Conservation (phyloP, 176 grass and related monocot species). For the Echinochloa phyllopogon region DNA sequence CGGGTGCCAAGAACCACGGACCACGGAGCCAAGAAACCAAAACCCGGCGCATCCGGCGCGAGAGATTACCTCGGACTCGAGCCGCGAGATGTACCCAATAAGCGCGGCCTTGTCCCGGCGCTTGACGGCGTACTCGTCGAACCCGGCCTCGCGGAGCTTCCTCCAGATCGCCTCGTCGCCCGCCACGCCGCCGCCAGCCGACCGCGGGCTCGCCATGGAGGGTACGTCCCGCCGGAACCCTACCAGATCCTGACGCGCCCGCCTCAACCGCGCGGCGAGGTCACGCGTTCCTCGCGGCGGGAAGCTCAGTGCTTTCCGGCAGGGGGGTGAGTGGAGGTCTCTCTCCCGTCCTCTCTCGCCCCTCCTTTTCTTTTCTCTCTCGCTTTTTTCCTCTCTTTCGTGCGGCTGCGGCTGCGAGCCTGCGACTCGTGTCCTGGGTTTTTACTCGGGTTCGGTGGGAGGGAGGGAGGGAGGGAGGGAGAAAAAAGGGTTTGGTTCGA, state of each 20-base stretch:
- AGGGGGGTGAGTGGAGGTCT: constrained; percentile 49
- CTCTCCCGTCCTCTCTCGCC: background rate
- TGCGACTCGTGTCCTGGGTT: background rate
- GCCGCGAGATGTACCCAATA: constrained; percentile 68
- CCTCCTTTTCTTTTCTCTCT: background rate
- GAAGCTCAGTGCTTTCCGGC: constrained; percentile 39
- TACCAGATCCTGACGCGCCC: constrained; percentile 49
- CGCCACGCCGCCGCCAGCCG: background rate
- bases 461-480: background rate
- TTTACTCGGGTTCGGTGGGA: constrained; percentile 37
- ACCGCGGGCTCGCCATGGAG: constrained; percentile 84
- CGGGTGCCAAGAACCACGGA: constrained; percentile 3
- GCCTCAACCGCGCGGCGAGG: background rate
- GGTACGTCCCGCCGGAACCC: constrained; percentile 46
- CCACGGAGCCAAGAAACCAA: constrained; percentile 24
- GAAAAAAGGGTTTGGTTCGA: constrained; percentile 17
- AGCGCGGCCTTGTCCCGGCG: constrained; percentile 76
- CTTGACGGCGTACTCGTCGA: constrained; percentile 86
- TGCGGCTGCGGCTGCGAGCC: background rate
- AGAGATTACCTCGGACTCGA: constrained; percentile 74
- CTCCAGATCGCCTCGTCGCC: constrained; percentile 88
- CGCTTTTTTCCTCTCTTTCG: background rate
- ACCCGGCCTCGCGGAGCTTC: constrained; percentile 72
- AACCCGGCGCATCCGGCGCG: background rate
- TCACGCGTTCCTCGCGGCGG: constrained; percentile 28